phyloP scores from a whole-genome alignment of 805 yeast species.

The Lipomyces yamadae region DNA sequence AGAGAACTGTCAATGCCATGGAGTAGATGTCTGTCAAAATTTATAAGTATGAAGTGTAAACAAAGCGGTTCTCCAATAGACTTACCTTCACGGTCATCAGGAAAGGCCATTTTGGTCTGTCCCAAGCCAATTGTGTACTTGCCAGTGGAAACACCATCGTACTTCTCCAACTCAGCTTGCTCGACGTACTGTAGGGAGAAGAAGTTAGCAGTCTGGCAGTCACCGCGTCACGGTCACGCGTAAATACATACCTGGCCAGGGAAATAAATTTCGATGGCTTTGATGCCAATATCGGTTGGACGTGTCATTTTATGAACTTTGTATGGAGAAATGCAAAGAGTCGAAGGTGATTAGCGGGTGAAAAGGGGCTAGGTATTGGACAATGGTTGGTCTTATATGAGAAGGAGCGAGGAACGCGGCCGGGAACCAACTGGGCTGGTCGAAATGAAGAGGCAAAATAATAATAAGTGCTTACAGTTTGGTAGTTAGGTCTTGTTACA shows the following conservation, averaged over 20 bases:
- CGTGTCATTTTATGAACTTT: slow-evolving; percentile 39
- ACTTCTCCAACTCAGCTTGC: slow-evolving; percentile 84
- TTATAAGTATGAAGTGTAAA: slow-evolving; percentile 2
- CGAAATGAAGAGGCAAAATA: neutral
- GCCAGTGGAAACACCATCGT: slow-evolving; percentile 86
- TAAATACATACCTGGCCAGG: slow-evolving; percentile 68
- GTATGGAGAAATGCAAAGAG: neutral
- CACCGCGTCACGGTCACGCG: neutral
- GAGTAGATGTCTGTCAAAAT: slow-evolving; percentile 77
- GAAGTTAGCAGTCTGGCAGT: neutral
- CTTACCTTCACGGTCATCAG: slow-evolving; percentile 81
- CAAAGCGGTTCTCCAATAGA: neutral
- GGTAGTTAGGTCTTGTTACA: neutral
- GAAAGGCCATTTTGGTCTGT: slow-evolving; percentile 97
- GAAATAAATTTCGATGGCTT: slow-evolving; percentile 90
- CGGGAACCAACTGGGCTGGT: neutral
- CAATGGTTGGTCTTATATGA: neutral
- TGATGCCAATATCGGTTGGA: slow-evolving; percentile 91
- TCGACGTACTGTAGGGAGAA: slow-evolving; percentile 59
- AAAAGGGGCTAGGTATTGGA: neutral
- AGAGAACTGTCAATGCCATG: slow-evolving; percentile 84
- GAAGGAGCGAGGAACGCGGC: neutral
- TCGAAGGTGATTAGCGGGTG: neutral
- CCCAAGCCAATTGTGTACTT: slow-evolving; percentile 98
- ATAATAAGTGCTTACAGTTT: neutral